These are phyloP conservation scores for Yarrowia keelungensis DNA, from an alignment of 805 yeast species.

Conservation along the genomic window DNA sequence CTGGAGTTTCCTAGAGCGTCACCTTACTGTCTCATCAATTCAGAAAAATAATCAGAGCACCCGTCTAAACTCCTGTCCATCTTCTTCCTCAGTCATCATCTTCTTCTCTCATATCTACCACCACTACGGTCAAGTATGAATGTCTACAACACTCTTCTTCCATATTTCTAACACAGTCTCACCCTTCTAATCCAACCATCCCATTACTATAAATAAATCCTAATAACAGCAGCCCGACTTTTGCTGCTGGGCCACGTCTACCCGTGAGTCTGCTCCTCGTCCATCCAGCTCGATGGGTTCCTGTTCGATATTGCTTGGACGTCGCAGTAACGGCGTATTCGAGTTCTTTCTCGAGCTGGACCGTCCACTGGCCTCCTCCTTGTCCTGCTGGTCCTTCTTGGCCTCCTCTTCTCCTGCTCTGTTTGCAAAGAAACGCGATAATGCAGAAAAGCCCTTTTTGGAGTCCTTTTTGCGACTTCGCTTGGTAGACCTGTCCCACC, in stretches of 20 bases:
- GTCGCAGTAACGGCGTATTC: conserved; percentile 5
- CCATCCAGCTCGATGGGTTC: conserved; percentile 27
- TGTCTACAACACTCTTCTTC: too few species aligned
- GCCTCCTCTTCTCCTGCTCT: conserved; percentile 24
- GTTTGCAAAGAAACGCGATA: conserved; percentile 20
- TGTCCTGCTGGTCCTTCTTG: background rate
- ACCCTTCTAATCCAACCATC: background rate
- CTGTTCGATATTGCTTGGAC: background rate
- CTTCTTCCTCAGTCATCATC: too few species aligned
- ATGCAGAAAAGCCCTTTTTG: conserved; percentile 27
- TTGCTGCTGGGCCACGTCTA: conserved; percentile 8
- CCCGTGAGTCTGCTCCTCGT: background rate
- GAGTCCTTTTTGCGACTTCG: conserved; percentile 18
- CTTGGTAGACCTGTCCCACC: conserved; percentile 48
- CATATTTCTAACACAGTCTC: too few species aligned
- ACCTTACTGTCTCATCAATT: too few species aligned
- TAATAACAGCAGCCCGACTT: conserved; percentile 29
- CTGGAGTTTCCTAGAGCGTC: too few species aligned
- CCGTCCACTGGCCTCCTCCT: background rate
- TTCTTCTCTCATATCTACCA: too few species aligned
- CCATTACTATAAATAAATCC: conserved; percentile 15
- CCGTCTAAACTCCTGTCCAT: too few species aligned
- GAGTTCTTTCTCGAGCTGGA: conserved; percentile 13
- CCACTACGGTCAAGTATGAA: too few species aligned
- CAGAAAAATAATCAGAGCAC: too few species aligned